Evolutionary conservation across 2,329 filamentous ascomycete genomes (phyloP), one percentile per base, ranked within the genome.

Genomic region (Eurotiales sp.): DNA sequence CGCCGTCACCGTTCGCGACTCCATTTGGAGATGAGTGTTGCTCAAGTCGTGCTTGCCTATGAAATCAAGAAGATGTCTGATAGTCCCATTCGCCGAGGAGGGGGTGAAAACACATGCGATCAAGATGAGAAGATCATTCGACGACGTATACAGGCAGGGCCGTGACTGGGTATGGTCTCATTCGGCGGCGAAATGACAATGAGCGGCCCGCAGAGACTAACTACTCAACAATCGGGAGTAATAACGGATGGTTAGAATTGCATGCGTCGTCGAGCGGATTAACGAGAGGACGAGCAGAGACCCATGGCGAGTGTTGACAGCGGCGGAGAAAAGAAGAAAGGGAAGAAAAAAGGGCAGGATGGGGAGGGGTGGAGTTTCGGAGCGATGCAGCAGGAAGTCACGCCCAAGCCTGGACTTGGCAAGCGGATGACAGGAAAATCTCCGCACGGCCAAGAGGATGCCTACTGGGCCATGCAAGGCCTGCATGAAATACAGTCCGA

Each of bases 251-350:
- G 25, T 27, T 10, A 27, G 25, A 10, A 27, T 27, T 5, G 10
- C 25, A 27, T 27, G 25, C 10, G 25, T 27, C 5, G 5, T 27
- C 10, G 25, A 10, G 10, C 25, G 25, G 10, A 27, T 27, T 10
- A 27, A 10, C 25, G 10, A 10, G 25, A 27, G 10, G 25, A 10
- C 10, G 25, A 10, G 25, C 25, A 27, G 25, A 27, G 10, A 27
- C 10, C 10, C 10, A 5, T n/a, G n/a, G n/a, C n/a, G n/a, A n/a
- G 77, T 71, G 58, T 82, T 76, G 5, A 75, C 71, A 4, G 82
- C 82, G 1, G 84, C 75, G 42, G 70, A 46, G 50, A 51, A 42
- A 39, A 47, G 51, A 51, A 45, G 44, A 55, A 48, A 49, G 46
- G 44, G 53, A 34, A 48, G 22, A 32, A 29, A 22, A 27, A 15